Percentiles rank a stretch among this genome's conserved stretches.
phyloP scores from a whole-genome alignment of 2,329 filamentous ascomycete species.

The Capronia americana region DNA sequence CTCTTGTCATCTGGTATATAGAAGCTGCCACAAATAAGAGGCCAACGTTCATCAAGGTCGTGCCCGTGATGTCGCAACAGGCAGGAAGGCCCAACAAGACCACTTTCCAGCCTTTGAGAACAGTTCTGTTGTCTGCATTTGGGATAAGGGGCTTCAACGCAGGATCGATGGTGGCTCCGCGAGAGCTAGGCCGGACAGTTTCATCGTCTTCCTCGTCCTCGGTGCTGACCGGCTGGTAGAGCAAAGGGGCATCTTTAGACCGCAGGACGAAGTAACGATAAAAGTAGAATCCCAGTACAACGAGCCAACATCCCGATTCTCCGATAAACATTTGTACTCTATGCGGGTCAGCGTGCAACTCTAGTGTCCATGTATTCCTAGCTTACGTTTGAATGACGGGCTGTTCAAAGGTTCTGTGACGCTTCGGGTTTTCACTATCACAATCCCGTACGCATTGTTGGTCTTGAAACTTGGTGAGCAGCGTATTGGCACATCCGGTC shows the following conservation, averaged over 20 bases:
- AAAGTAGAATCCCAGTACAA: slow-evolving; percentile 73
- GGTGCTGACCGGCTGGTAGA: slow-evolving; percentile 69
- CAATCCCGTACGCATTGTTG: slow-evolving; percentile 97
- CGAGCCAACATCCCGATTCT: slow-evolving; percentile 94
- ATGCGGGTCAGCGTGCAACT: slow-evolving; percentile 26
- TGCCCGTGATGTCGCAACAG: slow-evolving; percentile 91
- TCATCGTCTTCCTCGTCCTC: slow-evolving; percentile 53
- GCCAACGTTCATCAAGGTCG: slow-evolving; percentile 96
- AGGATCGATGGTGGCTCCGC: slow-evolving; percentile 54
- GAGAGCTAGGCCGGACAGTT: slow-evolving; percentile 46
- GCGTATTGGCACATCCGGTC: slow-evolving; percentile 94
- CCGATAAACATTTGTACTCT: slow-evolving; percentile 94
- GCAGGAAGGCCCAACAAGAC: slow-evolving; percentile 81
- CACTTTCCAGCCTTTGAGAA: slow-evolving; percentile 73
- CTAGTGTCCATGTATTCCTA: not conserved
- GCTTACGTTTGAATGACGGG: slow-evolving; percentile 86
- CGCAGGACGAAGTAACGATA: slow-evolving; percentile 55
- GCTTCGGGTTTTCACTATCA: slow-evolving; percentile 69
- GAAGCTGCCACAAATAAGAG: slow-evolving; percentile 91
- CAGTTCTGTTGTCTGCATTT: slow-evolving; percentile 62
- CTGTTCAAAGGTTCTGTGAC: slow-evolving; percentile 82
- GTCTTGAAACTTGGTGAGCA: slow-evolving; percentile 93
- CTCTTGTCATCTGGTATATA: slow-evolving; percentile 98
- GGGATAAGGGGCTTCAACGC: slow-evolving; percentile 60
- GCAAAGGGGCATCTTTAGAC: slow-evolving; percentile 50